Conservation (phyloP, 345 rosid genomes). For the Gossypium raimondii region DNA sequence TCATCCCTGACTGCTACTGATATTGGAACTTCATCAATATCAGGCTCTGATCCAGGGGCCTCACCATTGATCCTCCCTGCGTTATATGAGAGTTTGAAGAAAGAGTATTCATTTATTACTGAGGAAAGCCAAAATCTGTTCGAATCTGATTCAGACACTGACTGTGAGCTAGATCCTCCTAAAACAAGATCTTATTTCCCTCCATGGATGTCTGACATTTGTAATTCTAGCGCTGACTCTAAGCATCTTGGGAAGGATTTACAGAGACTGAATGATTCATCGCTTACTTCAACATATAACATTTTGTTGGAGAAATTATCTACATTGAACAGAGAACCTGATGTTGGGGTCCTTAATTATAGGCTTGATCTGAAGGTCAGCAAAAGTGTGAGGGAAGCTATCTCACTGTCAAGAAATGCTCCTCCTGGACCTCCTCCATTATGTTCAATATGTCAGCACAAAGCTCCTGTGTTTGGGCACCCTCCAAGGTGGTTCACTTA, state of each 20-base stretch:
- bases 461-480: conserved; percentile 86
- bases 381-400: conserved; percentile 81
- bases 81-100: conserved; percentile 47
- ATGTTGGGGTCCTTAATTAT: conserved; percentile 34
- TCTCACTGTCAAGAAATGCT: conserved; percentile 67
- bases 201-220: conserved; percentile 49
- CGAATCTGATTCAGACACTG: conserved; percentile 68
- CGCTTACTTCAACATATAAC: conserved; percentile 37
- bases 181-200: conserved; percentile 43
- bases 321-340: conserved; percentile 48
- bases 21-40: conserved; percentile 75
- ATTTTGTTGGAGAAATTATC: conserved; percentile 48
- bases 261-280: conserved; percentile 36
- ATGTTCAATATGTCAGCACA: conserved; percentile 90
- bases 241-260: conserved; percentile 35
- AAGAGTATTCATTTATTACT: conserved; percentile 37
- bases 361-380: conserved; percentile 52
- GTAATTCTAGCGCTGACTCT: conserved; percentile 43
- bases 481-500: conserved; percentile 96
- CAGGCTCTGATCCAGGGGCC: conserved; percentile 86
- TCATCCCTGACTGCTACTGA: conserved; percentile 64
- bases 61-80: conserved; percentile 63
- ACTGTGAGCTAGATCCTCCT: conserved; percentile 46
- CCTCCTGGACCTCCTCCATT: conserved; percentile 95
- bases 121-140: conserved; percentile 46